Conservation (phyloP, 2,329 filamentous ascomycete genomes). For the Lojkania enalia region DNA sequence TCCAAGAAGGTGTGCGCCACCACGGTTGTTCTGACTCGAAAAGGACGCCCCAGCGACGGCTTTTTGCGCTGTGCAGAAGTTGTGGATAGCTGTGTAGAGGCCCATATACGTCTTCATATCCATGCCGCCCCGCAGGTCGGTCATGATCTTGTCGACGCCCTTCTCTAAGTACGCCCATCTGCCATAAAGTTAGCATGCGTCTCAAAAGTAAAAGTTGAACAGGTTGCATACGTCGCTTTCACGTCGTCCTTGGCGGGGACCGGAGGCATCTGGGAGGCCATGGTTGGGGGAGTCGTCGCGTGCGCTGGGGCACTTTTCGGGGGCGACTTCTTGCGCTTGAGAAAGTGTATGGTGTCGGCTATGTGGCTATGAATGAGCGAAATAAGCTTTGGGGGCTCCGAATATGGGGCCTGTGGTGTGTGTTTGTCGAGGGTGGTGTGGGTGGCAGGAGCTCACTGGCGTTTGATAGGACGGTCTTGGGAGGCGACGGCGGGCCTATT, state of each 20-base stretch:
- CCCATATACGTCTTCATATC: conserved; percentile 98
- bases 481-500: conserved; percentile 2
- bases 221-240: conserved; percentile 60
- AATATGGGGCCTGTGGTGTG: neutral
- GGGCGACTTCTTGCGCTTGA: conserved; percentile 39
- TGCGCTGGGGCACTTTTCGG: conserved; percentile 39
- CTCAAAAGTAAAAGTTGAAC: neutral
- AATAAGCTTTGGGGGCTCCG: conserved; percentile 6
- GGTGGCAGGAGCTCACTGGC: conserved; percentile 3
- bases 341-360: conserved; percentile 28
- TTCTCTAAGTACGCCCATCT: conserved; percentile 90
- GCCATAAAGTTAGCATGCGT: conserved; percentile 21
- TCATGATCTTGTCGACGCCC: conserved; percentile 92
- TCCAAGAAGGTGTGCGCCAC: conserved; percentile 90
- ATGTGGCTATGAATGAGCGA: conserved; percentile 5
- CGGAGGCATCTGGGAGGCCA: conserved; percentile 44
- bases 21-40: conserved; percentile 63
- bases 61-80: conserved; percentile 99
- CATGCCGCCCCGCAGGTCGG: conserved; percentile 85
- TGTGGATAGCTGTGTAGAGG: conserved; percentile 95
- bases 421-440: conserved; percentile 1
- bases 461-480: neutral
- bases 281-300: conserved; percentile 31
- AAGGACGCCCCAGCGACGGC: conserved; percentile 65
- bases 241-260: conserved; percentile 62